These are phyloP conservation scores for Fusarium domesticum DNA, from an alignment of 2,329 filamentous ascomycete species.

Conservation along the genomic window DNA sequence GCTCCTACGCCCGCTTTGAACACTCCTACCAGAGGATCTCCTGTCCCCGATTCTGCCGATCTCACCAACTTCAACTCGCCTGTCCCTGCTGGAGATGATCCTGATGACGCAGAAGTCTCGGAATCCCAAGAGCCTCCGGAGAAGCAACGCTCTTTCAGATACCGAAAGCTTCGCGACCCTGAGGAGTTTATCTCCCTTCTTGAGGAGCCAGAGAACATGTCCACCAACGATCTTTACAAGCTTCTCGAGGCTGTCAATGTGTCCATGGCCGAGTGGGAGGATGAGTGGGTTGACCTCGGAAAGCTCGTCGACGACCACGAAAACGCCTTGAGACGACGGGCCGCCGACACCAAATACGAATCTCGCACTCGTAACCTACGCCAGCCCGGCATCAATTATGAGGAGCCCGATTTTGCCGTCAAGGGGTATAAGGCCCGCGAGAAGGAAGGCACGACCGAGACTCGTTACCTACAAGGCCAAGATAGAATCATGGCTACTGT, in stretches of 20 bases:
- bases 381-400: conserved; percentile 41
- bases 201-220: conserved; percentile 49
- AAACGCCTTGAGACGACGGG: conserved; percentile 50
- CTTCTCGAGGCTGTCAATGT: conserved; percentile 44
- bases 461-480: conserved; percentile 49
- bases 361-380: conserved; percentile 43
- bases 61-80: conserved; percentile 39
- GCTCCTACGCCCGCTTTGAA: conserved; percentile 38
- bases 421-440: conserved; percentile 51
- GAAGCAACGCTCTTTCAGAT: conserved; percentile 38
- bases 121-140: conserved; percentile 35
- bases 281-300: conserved; percentile 51
- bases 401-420: conserved; percentile 53
- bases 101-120: conserved; percentile 36
- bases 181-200: conserved; percentile 48
- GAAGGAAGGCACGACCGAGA: conserved; percentile 43
- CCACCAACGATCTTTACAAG: conserved; percentile 44
- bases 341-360: conserved; percentile 48
- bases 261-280: conserved; percentile 50
- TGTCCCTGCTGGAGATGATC: conserved; percentile 36
- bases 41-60: conserved; percentile 38
- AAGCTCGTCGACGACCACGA: conserved; percentile 56
- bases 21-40: conserved; percentile 40
- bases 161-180: conserved; percentile 50
- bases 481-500: conserved; percentile 57